A percentile compares a stretch with the other conserved stretches of the same genome.
phyloP scores from a whole-genome alignment of 768 basidiomycete species.

The Auricularia cornea region DNA sequence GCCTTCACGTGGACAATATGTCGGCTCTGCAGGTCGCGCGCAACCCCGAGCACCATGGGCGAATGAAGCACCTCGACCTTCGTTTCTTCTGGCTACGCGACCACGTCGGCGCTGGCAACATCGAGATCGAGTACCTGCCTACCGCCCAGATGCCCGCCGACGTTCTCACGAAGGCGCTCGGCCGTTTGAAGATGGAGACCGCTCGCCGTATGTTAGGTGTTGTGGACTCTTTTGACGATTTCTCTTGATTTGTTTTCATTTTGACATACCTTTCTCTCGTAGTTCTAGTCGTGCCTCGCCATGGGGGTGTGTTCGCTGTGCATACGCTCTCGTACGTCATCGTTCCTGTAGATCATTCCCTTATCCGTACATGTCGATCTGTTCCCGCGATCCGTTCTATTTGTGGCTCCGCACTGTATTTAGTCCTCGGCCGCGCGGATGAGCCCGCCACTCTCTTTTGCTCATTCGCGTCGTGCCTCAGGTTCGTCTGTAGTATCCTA shows the following conservation, averaged over 20 bases:
- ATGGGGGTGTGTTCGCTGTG: no score
- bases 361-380: no score
- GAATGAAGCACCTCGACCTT: constrained; percentile 26
- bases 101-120: not conserved
- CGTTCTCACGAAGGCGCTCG: constrained; percentile 23
- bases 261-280: not conserved
- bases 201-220: not conserved
- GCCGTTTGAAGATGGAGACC: not conserved
- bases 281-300: no score
- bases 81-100: constrained; percentile 18
- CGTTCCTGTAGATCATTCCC: no score
- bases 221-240: not conserved
- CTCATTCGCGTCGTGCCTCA: no score
- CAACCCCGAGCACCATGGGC: constrained; percentile 22
- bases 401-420: no score
- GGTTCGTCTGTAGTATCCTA: no score
- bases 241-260: no score
- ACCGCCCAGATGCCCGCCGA: constrained; percentile 22
- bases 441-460: no score
- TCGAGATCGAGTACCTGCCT: not conserved
- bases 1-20: constrained; percentile 29
- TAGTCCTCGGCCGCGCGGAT: no score
- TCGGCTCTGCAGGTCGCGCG: constrained; percentile 21
- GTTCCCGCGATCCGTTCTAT: no score
- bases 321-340: no score